Base-by-base conservation (phyloP, 1,139 yeast genomes). In the Pichia sp. region DNA sequence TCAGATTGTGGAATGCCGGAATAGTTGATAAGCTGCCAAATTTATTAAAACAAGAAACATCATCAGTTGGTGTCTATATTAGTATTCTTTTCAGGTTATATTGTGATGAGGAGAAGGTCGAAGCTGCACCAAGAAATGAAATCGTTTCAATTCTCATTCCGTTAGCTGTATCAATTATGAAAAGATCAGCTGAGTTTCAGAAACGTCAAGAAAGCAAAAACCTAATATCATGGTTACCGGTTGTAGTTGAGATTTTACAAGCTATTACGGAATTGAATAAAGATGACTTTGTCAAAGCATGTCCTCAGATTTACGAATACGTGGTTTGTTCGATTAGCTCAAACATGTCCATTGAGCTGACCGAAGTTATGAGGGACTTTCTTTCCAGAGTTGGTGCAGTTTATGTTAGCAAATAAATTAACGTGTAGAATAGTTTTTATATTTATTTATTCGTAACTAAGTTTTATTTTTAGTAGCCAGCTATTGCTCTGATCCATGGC, bases 21-120 rank as follows among this genome's bases (percentile, higher is more conserved):
- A 81, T 88, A 35, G 92, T 90, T 66, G 95, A 87, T 58, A 84
- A 92, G 59, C 72, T 90, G 50, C 98, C 99, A 27, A 94, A 92
- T 58, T 68, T 94, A 55, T 69, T 90, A 55, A 85, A 86, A 56
- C 98, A 94, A 64, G 98, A 94, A 63, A 81, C 95, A 0, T 80
- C 88, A 27, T 79, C 97, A 0, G 84, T 95, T 2, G 92, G 95
- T 2, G 95, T 88, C 2, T 85, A 81, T 62, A 79, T 92, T 52
- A 81, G 83, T 54, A 75, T 88, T 41, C 72, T 86, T 71, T 85
- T 92, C 70, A 73, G 84, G 55, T 69, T 92, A 62, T 88, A 86
- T 62, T 77, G 87, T 54, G 90, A 85, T 57, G 79, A 75, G 43
- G 77, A 72, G 2, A 59, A 61, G 35, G 56, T 54, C 4, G 46